Evolutionary conservation across 768 basidiomycete species (phyloP).

Genomic region (Auriscalpium orientale): DNA sequence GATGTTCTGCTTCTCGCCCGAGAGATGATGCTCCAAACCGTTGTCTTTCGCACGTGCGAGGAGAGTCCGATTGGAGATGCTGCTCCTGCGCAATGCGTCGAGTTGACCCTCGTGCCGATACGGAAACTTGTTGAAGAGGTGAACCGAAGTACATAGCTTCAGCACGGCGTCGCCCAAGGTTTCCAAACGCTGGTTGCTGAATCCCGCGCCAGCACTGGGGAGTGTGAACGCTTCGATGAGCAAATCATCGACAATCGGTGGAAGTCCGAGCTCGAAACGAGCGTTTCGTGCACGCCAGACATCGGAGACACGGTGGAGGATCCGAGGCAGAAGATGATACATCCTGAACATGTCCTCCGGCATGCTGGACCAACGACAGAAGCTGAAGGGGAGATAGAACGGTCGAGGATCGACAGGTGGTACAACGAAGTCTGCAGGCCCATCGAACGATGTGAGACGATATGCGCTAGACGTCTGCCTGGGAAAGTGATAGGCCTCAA

Average conservation of each 20-base stretch:
- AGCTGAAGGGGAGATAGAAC: constrained; percentile 32
- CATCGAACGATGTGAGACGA: constrained; percentile 26
- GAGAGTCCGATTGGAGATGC: constrained; percentile 65
- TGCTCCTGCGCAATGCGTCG: constrained; percentile 50
- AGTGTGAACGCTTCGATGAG: constrained; percentile 72
- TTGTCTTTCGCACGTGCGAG: constrained; percentile 58
- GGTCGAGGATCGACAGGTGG: background rate
- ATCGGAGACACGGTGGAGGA: constrained; percentile 61
- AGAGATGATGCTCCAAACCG: constrained; percentile 56
- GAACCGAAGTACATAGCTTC: constrained; percentile 66
- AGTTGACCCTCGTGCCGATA: constrained; percentile 82
- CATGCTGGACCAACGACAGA: constrained; percentile 50
- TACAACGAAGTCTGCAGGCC: constrained; percentile 1
- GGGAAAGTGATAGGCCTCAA: constrained; percentile 44
- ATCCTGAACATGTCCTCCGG: constrained; percentile 32
- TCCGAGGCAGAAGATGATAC: constrained; percentile 50
- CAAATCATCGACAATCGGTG: constrained; percentile 46
- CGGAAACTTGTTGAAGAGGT: constrained; percentile 71
- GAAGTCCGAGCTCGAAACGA: constrained; percentile 49
- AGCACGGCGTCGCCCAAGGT: constrained; percentile 83
- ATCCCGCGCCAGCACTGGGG: constrained; percentile 53
- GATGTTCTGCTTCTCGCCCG: constrained; percentile 46
- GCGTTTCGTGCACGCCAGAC: constrained; percentile 51
- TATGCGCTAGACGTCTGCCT: constrained; percentile 31
- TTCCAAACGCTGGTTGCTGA: constrained; percentile 81